Base-by-base conservation (phyloP, 2,329 filamentous ascomycete genomes). In the Exophiala oligosperma region DNA sequence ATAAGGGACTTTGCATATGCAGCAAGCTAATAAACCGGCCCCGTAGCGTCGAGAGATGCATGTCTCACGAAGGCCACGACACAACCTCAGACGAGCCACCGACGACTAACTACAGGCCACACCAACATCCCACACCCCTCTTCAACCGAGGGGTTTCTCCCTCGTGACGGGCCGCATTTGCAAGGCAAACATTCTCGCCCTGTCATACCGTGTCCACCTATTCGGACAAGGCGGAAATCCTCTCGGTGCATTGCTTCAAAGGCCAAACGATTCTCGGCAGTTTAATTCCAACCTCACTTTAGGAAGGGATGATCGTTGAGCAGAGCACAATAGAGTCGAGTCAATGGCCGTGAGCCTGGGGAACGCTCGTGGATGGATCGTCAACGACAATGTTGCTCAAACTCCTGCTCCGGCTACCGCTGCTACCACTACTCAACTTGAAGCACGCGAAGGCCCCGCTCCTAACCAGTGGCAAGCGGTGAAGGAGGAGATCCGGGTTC, bases 401-500 rank as follows among this genome's bases (percentile, higher is more conserved):
- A 41, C 50, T 37, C 21, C 49, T 17, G 23, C 46, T n/a, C 44
- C 52, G 37, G 49, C 43, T 23, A 17, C 52, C 24, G 23, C 47
- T 49, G 43, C 52, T 23, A 37, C 57, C 17, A 32, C 60, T 29
- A 26, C 56, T 52, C 61, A 57, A 14, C 55, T 63, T 23, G 61
- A 63, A 51, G 57, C 63, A 48, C 63, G 60, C 23, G 63, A 65
- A 53, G 63, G 63, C 48, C 63, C 63, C 49, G 52, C 52, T 55
- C 56, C 56, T 26, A 56, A 60, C 49, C 56, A 65, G 49, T 65
- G 63, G 63, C 57, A 63, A 49, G 63, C 63, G 58, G 58, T 59
- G 52, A 65, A 58, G 49, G 63, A 65, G 47, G 60, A 63, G 29
- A 66, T 66, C 51, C 49, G 62, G 44, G 24, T 55, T 3, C 51